Base-by-base conservation (phyloP, 2,329 filamentous ascomycete genomes). In the Cytospora leucostoma region DNA sequence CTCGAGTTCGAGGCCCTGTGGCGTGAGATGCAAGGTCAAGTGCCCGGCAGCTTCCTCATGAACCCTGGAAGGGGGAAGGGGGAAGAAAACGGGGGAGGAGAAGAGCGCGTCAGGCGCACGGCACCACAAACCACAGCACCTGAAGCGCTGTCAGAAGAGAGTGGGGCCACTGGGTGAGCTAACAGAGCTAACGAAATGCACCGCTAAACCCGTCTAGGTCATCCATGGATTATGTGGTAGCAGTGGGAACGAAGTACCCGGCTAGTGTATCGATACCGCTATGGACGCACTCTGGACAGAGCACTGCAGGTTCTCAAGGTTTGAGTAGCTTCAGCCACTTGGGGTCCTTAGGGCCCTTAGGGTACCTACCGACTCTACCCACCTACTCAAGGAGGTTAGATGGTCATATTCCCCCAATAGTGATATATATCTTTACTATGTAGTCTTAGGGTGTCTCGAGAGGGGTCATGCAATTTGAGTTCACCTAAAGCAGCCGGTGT, bases 41-140 rank as follows among this genome's bases (percentile, higher is more conserved):
- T n/a, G 50, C 40, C 35, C 35, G 44, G 40, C 37, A 27, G 58
- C 37, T 19, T n/a, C n/a, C n/a, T n/a, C n/a, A n/a, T 60, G 32
- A 52, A 60, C 34, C 56, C 51, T 19, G 62, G 64, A 65, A 65
- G 64, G 64, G 64, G 61, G 61, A 63, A 65, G 64, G 63, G 56
- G 57, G 57, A 61, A 65, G 63, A 65, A 61, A 63, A 37, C 37
- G 27, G 21, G 56, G 35, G 27, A 13, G 32, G 56, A 37, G 21
- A 37, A 32, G 47, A 44, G 60, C 54, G 55, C 56, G 34, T 59
- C 63, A 62, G 58, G 27, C 27, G 27, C 27, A 27, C 27, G 27
- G 27, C 50, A 38, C 58, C 47, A 35, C 57, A 38, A 19, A n/a
- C 7, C 6, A n/a, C 40, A 44, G 17, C 17, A 8, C n/a, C 27